Conservation (phyloP, 768 basidiomycete species). For the Polyporus arcularius region DNA sequence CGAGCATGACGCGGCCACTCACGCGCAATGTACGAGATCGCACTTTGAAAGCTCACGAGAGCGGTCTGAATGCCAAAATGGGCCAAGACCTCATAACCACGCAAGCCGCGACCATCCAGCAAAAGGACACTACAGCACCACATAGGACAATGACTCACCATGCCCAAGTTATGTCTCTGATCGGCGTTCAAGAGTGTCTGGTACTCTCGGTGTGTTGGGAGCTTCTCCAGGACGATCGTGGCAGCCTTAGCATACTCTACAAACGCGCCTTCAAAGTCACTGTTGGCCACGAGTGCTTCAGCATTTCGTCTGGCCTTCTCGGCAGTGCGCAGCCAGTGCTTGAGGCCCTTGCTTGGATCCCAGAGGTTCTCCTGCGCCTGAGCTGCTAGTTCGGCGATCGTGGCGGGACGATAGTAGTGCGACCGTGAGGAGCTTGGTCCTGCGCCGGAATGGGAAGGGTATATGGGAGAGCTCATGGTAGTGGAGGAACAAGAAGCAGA, state of each 20-base stretch:
- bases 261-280: slow-evolving; percentile 72
- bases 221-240: slow-evolving; percentile 74
- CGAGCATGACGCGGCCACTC: too few species aligned
- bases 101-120: too few species aligned
- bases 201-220: slow-evolving; percentile 76
- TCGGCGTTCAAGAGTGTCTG: slow-evolving; percentile 49
- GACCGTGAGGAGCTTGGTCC: slow-evolving; percentile 4
- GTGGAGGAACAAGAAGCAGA: slow-evolving; percentile 9
- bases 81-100: too few species aligned
- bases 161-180: slow-evolving; percentile 66
- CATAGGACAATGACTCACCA: slow-evolving; percentile 48
- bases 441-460: slow-evolving; percentile 12
- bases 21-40: too few species aligned
- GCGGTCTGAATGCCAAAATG: too few species aligned
- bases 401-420: slow-evolving; percentile 45
- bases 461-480: slow-evolving; percentile 24
- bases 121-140: neutral
- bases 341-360: slow-evolving; percentile 61
- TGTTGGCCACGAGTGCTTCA: slow-evolving; percentile 44
- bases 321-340: slow-evolving; percentile 65
- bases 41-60: too few species aligned
- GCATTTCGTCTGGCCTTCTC: slow-evolving; percentile 63
- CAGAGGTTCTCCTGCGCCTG: slow-evolving; percentile 55
- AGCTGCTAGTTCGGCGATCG: slow-evolving; percentile 69
- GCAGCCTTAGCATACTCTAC: slow-evolving; percentile 72